A percentile compares a stretch with the other conserved stretches of the same genome.
Evolutionary conservation across 2,329 filamentous ascomycete species (phyloP).

Genomic region (Paecilomyces niveus): DNA sequence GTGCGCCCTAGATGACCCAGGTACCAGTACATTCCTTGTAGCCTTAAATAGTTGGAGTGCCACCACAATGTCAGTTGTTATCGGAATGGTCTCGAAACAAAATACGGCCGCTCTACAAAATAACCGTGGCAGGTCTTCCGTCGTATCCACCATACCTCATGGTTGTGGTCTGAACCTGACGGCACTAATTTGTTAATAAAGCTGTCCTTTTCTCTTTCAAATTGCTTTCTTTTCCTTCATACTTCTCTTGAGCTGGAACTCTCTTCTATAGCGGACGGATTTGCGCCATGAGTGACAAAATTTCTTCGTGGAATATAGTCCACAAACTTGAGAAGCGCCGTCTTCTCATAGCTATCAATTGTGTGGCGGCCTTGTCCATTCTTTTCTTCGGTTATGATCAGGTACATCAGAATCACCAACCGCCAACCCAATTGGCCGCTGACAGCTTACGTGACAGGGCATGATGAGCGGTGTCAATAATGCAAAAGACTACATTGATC

Average conservation of each 20-base stretch:
- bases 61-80: not conserved
- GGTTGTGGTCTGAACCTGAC: not conserved
- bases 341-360: slow-evolving; percentile 56
- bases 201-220: not conserved
- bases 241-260: not conserved
- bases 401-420: not conserved
- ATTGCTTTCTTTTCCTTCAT: not conserved
- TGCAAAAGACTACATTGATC: slow-evolving; percentile 54
- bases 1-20: not conserved
- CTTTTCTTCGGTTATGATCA: slow-evolving; percentile 61
- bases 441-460: slow-evolving; percentile 13
- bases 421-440: not conserved
- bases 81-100: not conserved
- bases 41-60: not conserved
- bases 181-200: not conserved
- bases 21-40: not conserved
- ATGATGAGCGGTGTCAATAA: slow-evolving; percentile 61
- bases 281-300: slow-evolving; percentile 29
- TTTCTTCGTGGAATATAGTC: slow-evolving; percentile 42
- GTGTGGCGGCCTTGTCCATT: slow-evolving; percentile 57
- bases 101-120: not conserved
- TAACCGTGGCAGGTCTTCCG: not conserved
- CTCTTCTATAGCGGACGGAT: not conserved
- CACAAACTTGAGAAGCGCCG: slow-evolving; percentile 49
- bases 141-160: not conserved